A percentile compares a stretch with the other conserved stretches of the same genome.
phyloP scores from a whole-genome alignment of 1,139 yeast species.

The Saccharomyces hybrid region DNA sequence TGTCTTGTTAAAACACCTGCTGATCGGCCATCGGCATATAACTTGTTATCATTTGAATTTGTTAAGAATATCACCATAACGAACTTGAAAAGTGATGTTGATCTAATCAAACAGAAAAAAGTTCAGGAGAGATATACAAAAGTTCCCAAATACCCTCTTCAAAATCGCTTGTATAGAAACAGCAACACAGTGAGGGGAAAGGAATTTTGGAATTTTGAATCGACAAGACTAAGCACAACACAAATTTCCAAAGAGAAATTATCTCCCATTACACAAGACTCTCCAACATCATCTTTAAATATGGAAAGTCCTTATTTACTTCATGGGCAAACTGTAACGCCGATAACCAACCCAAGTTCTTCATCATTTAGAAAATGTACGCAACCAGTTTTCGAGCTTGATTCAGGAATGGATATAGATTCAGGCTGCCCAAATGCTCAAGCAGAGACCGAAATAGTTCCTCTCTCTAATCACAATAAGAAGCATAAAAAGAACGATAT shows the following conservation, averaged over 20 bases:
- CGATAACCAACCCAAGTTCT: conserved; percentile 17
- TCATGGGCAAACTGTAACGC: conserved; percentile 17
- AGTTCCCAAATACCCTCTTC: conserved; percentile 30
- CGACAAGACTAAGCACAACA: neutral
- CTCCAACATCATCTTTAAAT: conserved; percentile 12
- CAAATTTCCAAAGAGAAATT: neutral
- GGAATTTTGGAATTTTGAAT: conserved; percentile 23
- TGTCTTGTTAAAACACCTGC: conserved; percentile 55
- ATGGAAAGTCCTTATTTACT: conserved; percentile 11
- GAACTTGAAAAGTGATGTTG: conserved; percentile 29
- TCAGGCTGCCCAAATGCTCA: conserved; percentile 8
- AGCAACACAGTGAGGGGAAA: conserved; percentile 3
- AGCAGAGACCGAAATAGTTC: conserved; percentile 5
- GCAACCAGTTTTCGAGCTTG: conserved; percentile 14
- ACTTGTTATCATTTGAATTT: conserved; percentile 42
- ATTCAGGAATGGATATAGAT: conserved; percentile 21
- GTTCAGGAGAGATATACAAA: conserved; percentile 15
- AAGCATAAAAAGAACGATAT: neutral
- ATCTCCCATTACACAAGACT: conserved; percentile 1
- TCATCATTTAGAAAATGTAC: conserved; percentile 17
- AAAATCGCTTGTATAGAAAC: conserved; percentile 26
- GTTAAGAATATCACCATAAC: conserved; percentile 26
- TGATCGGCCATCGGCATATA: conserved; percentile 43
- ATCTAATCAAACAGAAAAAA: conserved; percentile 22
- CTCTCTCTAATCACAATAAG: neutral